Base-by-base conservation (phyloP, 371 early-diverging fungal genomes). In the Mortierella sp. region DNA sequence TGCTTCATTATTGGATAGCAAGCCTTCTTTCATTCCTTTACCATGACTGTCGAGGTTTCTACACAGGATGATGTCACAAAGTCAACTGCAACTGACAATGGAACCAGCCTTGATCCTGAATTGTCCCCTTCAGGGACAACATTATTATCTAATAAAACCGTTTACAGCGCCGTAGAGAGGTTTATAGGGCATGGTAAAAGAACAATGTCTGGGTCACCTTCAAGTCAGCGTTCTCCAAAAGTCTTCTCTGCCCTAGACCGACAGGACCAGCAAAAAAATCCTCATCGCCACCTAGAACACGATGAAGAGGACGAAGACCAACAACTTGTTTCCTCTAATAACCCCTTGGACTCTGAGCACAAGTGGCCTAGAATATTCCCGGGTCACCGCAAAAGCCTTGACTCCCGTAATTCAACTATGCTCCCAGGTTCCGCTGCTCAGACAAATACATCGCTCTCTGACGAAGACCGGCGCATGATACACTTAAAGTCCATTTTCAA, bases 321-420 rank as follows among this genome's bases (percentile, higher is more conserved):
- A n/a, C n/a, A n/a, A 15, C 51, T 54, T 1, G 8, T 43, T 2
- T 35, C 62, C 15, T 67, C 64, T 3, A 75, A 80, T 29, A 75
- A 68, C 60, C 70, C 69, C 15, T 63, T 66, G 9, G 79, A 79
- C 62, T 73, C 75, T 64, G 75, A 80, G 28, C 64, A 75, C 61
- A 70, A 56, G 40, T 61, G 58, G 31, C 66, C 66, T 4, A 70
- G 58, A 43, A 51, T 56, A 32, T 70, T 79, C 56, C 31, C 72
- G 42, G 35, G 57, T 12, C 45, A 66, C 35, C 75, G 81, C 64
- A 75, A 68, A 47, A 80, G 81, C 17, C 35, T 68, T 17, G 70
- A 71, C 35, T 35, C 55, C 8, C 67, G 71, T 19, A 32, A 54
- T 55, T 26, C 55, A 23, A 45, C 61, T 22, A 26, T 66, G 26